These are phyloP conservation scores for Chlamydomonas sphaeroides DNA, from an alignment of 139 green algal species.

Conservation along the genomic window DNA sequence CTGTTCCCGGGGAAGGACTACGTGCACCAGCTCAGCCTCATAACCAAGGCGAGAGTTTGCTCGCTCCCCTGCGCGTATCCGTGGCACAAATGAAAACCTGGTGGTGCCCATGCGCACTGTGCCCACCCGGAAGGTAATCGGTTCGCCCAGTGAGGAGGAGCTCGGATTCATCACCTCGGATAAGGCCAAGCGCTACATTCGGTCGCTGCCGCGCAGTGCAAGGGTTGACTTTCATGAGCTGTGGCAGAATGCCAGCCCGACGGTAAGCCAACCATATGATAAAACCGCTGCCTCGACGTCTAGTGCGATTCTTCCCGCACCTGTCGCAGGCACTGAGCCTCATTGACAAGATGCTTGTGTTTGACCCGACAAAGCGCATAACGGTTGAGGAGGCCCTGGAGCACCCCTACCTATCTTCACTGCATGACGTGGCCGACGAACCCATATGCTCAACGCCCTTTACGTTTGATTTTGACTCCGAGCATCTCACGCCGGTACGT, in stretches of 20 bases:
- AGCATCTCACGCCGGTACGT: slow-evolving; percentile 39
- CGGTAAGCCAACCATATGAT: too few species aligned
- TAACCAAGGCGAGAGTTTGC: slow-evolving; percentile 58
- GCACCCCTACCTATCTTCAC: slow-evolving; percentile 86
- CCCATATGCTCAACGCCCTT: slow-evolving; percentile 60
- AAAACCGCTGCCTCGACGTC: too few species aligned
- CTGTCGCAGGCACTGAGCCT: slow-evolving; percentile 82
- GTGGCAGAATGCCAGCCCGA: slow-evolving; percentile 53
- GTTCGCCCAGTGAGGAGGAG: slow-evolving; percentile 83
- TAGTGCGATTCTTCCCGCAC: too few species aligned
- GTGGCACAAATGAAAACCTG: too few species aligned
- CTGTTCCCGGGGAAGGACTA: slow-evolving; percentile 91
- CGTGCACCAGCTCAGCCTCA: slow-evolving; percentile 65
- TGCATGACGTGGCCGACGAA: slow-evolving; percentile 86
- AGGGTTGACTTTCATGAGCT: slow-evolving; percentile 54
- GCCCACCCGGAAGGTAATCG: slow-evolving; percentile 74
- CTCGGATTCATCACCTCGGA: slow-evolving; percentile 85
- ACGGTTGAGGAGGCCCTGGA: slow-evolving; percentile 81
- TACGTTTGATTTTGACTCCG: slow-evolving; percentile 61
- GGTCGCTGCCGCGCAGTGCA: slow-evolving; percentile 53
- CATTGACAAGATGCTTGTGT: slow-evolving; percentile 87
- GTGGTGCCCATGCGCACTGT: too few species aligned
- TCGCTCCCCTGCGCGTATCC: too few species aligned
- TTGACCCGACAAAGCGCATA: slow-evolving; percentile 87
- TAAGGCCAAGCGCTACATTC: slow-evolving; percentile 88